A percentile compares a stretch with the other conserved stretches of the same genome.
These are phyloP conservation scores for Phytophthora sp. DNA, from an alignment of 352 stramenopile species.

Conservation along the genomic window DNA sequence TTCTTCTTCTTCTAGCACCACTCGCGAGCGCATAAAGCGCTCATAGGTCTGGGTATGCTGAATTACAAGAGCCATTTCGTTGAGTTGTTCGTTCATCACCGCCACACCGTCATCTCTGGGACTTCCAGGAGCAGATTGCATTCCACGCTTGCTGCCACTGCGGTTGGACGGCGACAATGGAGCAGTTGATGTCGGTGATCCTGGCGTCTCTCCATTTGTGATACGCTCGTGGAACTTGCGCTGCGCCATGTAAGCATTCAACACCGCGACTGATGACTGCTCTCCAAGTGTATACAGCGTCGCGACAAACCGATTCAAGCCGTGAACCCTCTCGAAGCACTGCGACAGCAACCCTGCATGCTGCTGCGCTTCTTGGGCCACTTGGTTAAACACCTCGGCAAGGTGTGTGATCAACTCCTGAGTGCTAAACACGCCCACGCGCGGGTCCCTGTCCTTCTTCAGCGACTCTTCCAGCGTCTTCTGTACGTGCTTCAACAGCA, in stretches of 20 bases:
- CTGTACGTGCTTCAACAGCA: constrained; percentile 61
- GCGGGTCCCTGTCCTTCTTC: constrained; percentile 23
- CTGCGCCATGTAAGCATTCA: constrained; percentile 78
- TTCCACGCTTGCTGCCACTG: constrained; percentile 14
- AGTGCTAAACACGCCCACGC: constrained; percentile 62
- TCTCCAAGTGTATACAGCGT: constrained; percentile 71
- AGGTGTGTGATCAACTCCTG: constrained; percentile 81
- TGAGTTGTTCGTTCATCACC: constrained; percentile 83
- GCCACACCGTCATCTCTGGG: constrained; percentile 64
- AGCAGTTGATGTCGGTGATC: constrained; percentile 4
- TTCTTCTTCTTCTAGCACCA: constrained; percentile 21
- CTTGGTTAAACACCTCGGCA: constrained; percentile 75
- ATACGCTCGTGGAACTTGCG: constrained; percentile 76
- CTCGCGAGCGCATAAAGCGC: constrained; percentile 83
- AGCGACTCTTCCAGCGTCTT: constrained; percentile 41
- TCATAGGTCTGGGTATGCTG: constrained; percentile 91
- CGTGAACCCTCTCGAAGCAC: constrained; percentile 63
- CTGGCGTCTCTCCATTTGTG: constrained; percentile 26
- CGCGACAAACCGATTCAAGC: constrained; percentile 55
- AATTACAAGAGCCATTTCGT: constrained; percentile 87
- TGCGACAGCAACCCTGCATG: constrained; percentile 53
- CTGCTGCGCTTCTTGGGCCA: constrained; percentile 72
- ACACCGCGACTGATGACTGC: constrained; percentile 54
- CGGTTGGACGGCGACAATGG: constrained; percentile 26
- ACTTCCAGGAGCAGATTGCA: constrained; percentile 14